A percentile compares a stretch with the other conserved stretches of the same genome.
Evolutionary conservation across 2,329 filamentous ascomycete genomes (phyloP).

Genomic region (Xylariaceae sp.): DNA sequence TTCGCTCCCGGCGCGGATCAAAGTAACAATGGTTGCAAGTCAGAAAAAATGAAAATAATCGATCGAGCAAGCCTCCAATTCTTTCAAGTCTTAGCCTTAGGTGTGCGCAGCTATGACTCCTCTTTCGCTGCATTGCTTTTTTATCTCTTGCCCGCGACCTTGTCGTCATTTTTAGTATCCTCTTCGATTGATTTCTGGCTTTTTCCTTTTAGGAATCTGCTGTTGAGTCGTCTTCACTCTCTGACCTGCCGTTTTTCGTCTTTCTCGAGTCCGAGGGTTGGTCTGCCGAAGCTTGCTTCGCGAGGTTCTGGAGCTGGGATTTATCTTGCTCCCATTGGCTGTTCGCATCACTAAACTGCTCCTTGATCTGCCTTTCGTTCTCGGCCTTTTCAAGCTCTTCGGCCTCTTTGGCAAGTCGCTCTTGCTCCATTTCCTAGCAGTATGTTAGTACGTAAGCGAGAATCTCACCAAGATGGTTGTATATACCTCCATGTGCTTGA

Average conservation of each 20-base stretch:
- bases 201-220: constrained; percentile 18
- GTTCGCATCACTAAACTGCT: constrained; percentile 70
- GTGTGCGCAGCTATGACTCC: constrained; percentile 18
- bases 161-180: constrained; percentile 16
- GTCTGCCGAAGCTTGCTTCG: constrained; percentile 42
- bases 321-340: constrained; percentile 90
- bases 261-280: constrained; percentile 14
- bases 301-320: constrained; percentile 65
- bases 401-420: constrained; percentile 70
- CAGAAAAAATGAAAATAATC: constrained; percentile 6
- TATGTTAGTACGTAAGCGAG: constrained; percentile 13
- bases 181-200: constrained; percentile 17
- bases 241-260: constrained; percentile 12
- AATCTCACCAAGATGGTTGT: not conserved
- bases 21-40: constrained; percentile 8
- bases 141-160: constrained; percentile 15
- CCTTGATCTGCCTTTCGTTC: constrained; percentile 70
- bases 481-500: constrained; percentile 84
- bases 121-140: constrained; percentile 23
- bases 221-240: constrained; percentile 11
- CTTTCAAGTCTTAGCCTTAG: not conserved
- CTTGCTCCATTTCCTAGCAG: constrained; percentile 80
- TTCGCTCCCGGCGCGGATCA: constrained; percentile 12
- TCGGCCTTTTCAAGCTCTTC: constrained; percentile 72
- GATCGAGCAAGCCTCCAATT: constrained; percentile 4